phyloP scores from a whole-genome alignment of 2,329 filamentous ascomycete species.

The Pestalotiopsis fici region DNA sequence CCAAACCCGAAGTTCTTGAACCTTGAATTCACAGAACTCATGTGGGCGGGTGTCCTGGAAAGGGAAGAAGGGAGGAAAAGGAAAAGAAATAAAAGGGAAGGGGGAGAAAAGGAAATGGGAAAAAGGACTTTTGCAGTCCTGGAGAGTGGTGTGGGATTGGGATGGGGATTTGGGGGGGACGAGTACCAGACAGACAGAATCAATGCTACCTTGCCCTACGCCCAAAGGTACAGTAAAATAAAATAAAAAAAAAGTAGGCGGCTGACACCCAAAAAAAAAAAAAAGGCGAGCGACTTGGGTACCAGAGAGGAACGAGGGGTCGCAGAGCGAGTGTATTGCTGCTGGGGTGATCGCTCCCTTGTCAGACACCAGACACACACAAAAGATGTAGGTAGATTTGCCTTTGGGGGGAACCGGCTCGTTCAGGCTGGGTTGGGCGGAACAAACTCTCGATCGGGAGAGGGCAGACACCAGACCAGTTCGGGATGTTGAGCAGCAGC shows the following conservation, averaged over 20 bases:
- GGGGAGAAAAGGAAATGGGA: conserved; percentile 20
- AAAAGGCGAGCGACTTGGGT: conserved; percentile 6
- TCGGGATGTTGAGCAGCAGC: background rate
- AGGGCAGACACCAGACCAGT: background rate
- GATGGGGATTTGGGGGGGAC: background rate
- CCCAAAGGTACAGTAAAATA: conserved; percentile 1
- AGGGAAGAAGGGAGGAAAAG: conserved; percentile 30
- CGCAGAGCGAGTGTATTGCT: background rate
- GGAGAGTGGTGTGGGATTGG: conserved; percentile 5
- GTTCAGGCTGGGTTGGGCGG: background rate
- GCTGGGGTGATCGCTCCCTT: conserved; percentile 2
- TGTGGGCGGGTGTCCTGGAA: conserved; percentile 42
- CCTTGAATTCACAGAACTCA: conserved; percentile 80
- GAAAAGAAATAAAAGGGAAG: conserved; percentile 20
- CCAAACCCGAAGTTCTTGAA: conserved; percentile 80
- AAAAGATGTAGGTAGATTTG: background rate
- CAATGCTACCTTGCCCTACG: conserved; percentile 3
- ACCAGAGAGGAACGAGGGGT: background rate
- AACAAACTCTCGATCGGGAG: background rate
- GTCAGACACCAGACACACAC: background rate
- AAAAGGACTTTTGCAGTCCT: conserved; percentile 9
- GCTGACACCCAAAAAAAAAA: conserved; percentile 1
- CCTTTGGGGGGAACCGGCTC: background rate
- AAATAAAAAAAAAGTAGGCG: background rate
- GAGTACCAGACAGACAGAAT: background rate